A percentile compares a stretch with the other conserved stretches of the same genome.
phyloP scores from a whole-genome alignment of 176 grass and related monocot species.

The Dendrocalamus sinicus region DNA sequence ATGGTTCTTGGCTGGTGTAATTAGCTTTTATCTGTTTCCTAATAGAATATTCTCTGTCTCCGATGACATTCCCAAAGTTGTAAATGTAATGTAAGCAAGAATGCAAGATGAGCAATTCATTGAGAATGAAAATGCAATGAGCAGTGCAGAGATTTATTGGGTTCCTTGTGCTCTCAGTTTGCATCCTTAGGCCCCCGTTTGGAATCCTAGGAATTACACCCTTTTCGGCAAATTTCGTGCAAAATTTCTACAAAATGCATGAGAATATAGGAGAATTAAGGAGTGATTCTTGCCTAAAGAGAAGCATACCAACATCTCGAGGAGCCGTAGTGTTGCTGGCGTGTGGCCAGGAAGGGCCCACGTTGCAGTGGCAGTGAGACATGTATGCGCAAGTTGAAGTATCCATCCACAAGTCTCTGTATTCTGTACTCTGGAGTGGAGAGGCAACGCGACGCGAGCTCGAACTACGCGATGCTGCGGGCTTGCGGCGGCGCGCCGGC shows the following conservation, averaged over 20 bases:
- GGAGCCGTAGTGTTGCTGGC: too few species aligned
- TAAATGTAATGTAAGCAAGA: not conserved
- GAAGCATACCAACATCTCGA: not conserved
- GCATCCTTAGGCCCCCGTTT: not conserved
- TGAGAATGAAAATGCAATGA: not conserved
- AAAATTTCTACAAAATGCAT: too few species aligned
- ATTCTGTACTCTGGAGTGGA: not conserved
- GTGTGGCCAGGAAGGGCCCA: not conserved
- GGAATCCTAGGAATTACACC: not conserved
- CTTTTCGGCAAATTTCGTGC: too few species aligned
- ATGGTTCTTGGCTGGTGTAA: not conserved
- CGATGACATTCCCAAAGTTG: too few species aligned
- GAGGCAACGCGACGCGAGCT: conserved; percentile 1
- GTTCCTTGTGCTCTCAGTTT: not conserved
- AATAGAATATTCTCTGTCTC: too few species aligned
- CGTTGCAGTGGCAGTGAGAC: not conserved
- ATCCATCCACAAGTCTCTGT: conserved; percentile 18
- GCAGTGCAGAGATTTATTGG: not conserved
- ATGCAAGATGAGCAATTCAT: not conserved
- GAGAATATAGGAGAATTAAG: not conserved
- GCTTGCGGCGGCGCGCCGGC: conserved; percentile 49
- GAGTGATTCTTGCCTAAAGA: not conserved
- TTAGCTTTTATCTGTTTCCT: not conserved
- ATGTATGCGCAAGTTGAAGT: not conserved
- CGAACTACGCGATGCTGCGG: conserved; percentile 45